Percentiles rank a stretch among this genome's conserved stretches.
phyloP scores from a whole-genome alignment of 305 asterid genomes.

The Fraxinus sp. region DNA sequence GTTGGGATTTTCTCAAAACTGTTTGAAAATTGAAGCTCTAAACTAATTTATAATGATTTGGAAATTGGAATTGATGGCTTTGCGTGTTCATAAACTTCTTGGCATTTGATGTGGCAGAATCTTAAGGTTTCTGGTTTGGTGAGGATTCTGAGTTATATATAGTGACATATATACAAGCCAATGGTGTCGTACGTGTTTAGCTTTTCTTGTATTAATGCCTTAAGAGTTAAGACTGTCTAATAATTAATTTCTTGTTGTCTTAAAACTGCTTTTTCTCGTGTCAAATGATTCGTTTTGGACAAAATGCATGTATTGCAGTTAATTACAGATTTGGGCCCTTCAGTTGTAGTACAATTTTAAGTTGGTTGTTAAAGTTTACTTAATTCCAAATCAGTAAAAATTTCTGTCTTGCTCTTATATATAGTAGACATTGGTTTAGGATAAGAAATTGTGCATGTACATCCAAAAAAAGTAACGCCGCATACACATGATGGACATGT shows the following conservation, averaged over 20 bases:
- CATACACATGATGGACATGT: background rate
- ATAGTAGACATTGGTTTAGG: background rate
- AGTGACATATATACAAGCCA: background rate
- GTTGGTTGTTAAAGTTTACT: background rate
- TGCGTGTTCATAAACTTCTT: background rate
- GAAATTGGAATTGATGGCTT: background rate
- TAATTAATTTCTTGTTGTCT: background rate
- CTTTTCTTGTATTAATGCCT: background rate
- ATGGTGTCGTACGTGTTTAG: background rate
- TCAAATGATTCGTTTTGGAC: background rate
- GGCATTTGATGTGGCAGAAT: constrained; percentile 2
- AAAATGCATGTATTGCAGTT: background rate
- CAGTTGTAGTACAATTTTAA: background rate
- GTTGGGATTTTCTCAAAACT: background rate
- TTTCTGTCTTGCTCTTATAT: background rate
- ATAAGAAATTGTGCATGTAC: background rate
- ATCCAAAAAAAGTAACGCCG: background rate
- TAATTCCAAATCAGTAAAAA: background rate
- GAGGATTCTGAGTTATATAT: background rate
- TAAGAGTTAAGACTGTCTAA: background rate
- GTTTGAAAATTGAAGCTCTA: background rate
- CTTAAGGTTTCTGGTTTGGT: background rate
- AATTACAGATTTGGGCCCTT: background rate
- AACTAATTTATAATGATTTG: background rate
- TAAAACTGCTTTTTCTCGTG: background rate